Evolutionary conservation across 1,139 yeast species (phyloP).

Genomic region (Candida albicans): DNA sequence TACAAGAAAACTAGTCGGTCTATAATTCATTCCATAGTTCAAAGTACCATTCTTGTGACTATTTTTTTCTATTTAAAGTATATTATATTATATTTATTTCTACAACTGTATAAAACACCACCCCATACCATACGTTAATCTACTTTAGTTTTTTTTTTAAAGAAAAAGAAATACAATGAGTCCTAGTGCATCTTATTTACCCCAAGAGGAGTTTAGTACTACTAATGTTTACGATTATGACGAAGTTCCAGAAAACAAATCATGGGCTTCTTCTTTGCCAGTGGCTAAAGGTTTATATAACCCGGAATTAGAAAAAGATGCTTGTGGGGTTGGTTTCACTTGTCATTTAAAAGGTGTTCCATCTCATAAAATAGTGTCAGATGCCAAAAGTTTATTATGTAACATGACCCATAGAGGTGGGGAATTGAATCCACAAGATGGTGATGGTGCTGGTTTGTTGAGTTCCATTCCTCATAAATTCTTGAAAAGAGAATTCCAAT

Average conservation of each 20-base stretch:
- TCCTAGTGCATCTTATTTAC: slow-evolving; percentile 27
- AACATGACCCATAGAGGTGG: slow-evolving; percentile 99
- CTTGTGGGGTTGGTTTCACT: slow-evolving; percentile 98
- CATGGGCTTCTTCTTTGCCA: slow-evolving; percentile 93
- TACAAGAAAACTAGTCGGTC: too few relatives aligned
- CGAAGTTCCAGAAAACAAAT: slow-evolving; percentile 73
- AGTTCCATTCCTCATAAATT: slow-evolving; percentile 89
- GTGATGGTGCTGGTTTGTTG: slow-evolving; percentile 98
- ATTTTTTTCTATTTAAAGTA: too few relatives aligned
- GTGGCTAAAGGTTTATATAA: slow-evolving; percentile 86
- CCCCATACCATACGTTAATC: background rate
- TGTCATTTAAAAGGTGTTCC: slow-evolving; percentile 87
- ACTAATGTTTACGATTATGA: slow-evolving; percentile 61
- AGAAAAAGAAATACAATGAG: slow-evolving; percentile 7
- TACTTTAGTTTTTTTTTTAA: background rate
- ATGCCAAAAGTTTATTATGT: slow-evolving; percentile 83
- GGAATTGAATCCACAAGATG: slow-evolving; percentile 93
- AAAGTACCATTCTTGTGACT: too few relatives aligned
- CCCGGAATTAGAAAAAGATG: slow-evolving; percentile 93
- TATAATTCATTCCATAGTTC: too few relatives aligned
- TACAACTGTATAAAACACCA: too few relatives aligned
- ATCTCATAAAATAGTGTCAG: slow-evolving; percentile 91
- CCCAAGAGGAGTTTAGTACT: slow-evolving; percentile 37
- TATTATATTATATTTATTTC: too few relatives aligned
- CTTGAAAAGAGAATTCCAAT: slow-evolving; percentile 78